Evolutionary conservation across 306 rosid species (phyloP), one percentile per base, ranked within the genome.

Genomic region (Prunus salicina): DNA sequence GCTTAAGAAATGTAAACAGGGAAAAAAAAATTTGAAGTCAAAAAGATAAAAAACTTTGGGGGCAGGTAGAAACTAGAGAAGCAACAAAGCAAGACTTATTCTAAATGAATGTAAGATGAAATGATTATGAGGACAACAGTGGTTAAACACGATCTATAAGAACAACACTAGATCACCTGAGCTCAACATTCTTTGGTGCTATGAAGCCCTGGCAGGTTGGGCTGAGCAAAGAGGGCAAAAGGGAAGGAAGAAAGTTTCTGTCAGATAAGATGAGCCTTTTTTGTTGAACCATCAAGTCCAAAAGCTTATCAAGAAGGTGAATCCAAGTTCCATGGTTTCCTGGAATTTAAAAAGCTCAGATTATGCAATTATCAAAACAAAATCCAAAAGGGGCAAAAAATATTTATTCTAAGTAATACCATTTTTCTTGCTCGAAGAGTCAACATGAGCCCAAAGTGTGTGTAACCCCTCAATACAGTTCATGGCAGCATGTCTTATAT

Each of bases 211-310:
- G 69, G 75, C 65, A 82, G 65, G 95, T 84, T 71, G 92, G 87
- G 72, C 92, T 75, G 76, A 92, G 81, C 77, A 89, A 75, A 73
- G 95, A 88, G 62, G 85, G 84, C 75, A 95, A 81, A 82, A 95
- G 72, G 5, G 96, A 85, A 20, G 96, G 84, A 69, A 95, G 97
- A 73, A 90, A 89, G 45, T 89, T 88, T 78, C 83, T 79, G 68
- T 92, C 92, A 0, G 98, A 92, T 55, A 95, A 81, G 69, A 95
- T 85, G 27, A 92, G 88, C 70, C 95, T 85, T 82, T 89, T 92
- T 60, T 86, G 93, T 82, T 94, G 88, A 82, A 78, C 85, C 80
- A 94, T 74, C 86, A 85, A 67, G 43, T 69, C 85, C 73, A 95
- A 68, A 64, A 95, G 87, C 67, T 88, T 88, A 50, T 85, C 96